Conservation (phyloP, 768 basidiomycete genomes). For the Chalciporus sphaerocephalus region DNA sequence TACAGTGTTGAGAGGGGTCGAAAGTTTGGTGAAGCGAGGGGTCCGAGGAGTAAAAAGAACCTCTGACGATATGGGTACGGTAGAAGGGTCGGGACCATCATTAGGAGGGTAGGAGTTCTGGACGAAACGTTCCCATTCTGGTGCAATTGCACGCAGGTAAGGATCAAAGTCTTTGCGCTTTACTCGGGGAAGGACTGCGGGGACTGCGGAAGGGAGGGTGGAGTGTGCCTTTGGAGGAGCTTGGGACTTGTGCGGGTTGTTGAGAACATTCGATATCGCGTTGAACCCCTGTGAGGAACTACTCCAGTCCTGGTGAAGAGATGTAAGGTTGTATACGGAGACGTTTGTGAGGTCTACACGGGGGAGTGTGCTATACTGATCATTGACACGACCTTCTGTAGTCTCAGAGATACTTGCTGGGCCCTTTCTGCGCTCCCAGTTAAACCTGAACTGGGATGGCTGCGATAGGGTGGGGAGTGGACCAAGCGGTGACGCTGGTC, state of each 20-base stretch:
- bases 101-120: constrained; percentile 34
- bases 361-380: constrained; percentile 47
- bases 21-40: constrained; percentile 37
- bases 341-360: constrained; percentile 43
- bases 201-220: constrained; percentile 62
- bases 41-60: constrained; percentile 23
- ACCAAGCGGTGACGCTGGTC: constrained; percentile 53
- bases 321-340: constrained; percentile 45
- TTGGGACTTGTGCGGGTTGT: constrained; percentile 80
- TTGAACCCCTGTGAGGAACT: constrained; percentile 85
- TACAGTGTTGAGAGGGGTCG: constrained; percentile 72
- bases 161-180: constrained; percentile 79
- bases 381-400: constrained; percentile 56
- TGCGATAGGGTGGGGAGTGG: constrained; percentile 38
- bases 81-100: constrained; percentile 26
- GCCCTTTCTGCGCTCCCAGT: constrained; percentile 65
- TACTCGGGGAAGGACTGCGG: constrained; percentile 76
- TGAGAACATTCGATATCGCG: constrained; percentile 90
- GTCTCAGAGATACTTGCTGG: constrained; percentile 75
- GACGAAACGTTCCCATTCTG: constrained; percentile 78
- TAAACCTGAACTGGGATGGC: constrained; percentile 64
- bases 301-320: constrained; percentile 68
- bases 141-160: constrained; percentile 65
- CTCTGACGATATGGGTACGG: constrained; percentile 3
- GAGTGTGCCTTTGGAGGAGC: constrained; percentile 89